Base-by-base conservation (phyloP, 2,329 filamentous ascomycete species). In the Colletotrichum incanum region DNA sequence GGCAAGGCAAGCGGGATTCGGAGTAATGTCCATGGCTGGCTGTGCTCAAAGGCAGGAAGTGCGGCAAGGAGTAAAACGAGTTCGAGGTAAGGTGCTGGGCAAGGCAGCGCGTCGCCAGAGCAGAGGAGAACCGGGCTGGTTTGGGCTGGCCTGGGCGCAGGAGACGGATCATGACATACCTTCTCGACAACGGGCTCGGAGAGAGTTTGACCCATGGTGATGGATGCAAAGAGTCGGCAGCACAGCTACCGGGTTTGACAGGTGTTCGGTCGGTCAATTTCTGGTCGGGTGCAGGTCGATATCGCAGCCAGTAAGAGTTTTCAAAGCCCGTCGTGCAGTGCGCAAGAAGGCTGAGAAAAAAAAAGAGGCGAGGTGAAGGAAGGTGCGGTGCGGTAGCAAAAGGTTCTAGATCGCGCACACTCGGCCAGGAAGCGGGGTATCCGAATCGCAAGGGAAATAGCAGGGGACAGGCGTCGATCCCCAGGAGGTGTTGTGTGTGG, bases 181-280 rank as follows among this genome's bases (percentile, higher is more conserved):
- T 99, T 99, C 83, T 98, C 96, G 84, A 98, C 93, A 81, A 99
- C 95, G 80, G 96, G 96, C 89, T 99, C 96, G 80, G 96, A 98
- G 82, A 99, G 92, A 85, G 96, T 99, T 89, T 99, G 96, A 90
- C 96, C 96, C 96, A 99, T 99, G 86, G 82, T 83, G 81, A 81
- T 77, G 77, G 67, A 64, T 73, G 71, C 62, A 56, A 70, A 56
- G 75, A 77, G 74, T 77, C 76, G 77, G 78, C 76, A 77, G 78
- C 76, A 73, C 74, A 74, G 76, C 77, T 79, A 79, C 78, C 74
- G 67, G 59, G 64, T 26, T 67, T 16, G 64, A 72, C 14, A 28
- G 31, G 54, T 41, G 54, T 63, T 66, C 41, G 67, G 58, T 72
- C 72, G 72, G 61, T 54, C 67, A 41, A 65, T 59, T 62, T 59